phyloP scores from a whole-genome alignment of 441 rosid genomes.

The Euphorbia celastroides region DNA sequence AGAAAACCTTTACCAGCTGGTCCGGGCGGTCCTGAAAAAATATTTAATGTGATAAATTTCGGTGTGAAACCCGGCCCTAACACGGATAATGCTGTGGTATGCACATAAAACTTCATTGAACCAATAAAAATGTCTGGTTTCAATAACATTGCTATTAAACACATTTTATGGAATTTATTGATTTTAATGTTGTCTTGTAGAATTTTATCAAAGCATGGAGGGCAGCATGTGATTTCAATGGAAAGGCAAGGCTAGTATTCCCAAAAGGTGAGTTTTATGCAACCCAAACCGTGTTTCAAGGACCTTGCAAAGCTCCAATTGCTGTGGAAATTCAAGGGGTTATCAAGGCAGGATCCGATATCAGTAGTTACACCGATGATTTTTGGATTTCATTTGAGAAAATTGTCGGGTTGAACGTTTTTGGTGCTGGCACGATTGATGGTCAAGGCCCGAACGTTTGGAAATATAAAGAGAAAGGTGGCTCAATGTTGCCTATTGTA shows the following conservation, averaged over 20 bases:
- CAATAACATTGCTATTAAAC: too few species aligned
- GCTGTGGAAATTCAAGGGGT: constrained; percentile 35
- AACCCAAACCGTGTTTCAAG: constrained; percentile 36
- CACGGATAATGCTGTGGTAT: constrained; percentile 34
- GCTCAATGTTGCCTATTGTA: constrained; percentile 41
- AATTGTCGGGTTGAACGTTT: constrained; percentile 33
- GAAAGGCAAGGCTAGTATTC: constrained; percentile 37
- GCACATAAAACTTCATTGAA: too few species aligned
- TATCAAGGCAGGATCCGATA: constrained; percentile 35
- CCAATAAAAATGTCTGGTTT: too few species aligned
- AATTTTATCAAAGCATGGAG: constrained; percentile 36
- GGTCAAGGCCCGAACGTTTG: constrained; percentile 52
- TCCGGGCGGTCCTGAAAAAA: constrained; percentile 23
- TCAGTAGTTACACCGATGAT: constrained; percentile 28
- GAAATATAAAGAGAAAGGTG: constrained; percentile 27
- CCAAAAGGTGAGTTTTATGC: constrained; percentile 39
- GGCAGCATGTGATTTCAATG: constrained; percentile 35
- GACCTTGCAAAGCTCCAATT: constrained; percentile 44
- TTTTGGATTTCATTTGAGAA: constrained; percentile 40
- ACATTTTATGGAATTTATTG: too few species aligned
- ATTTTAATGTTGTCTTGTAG: constrained; percentile 17
- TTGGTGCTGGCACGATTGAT: constrained; percentile 42
- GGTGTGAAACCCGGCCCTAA: constrained; percentile 40
- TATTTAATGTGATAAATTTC: constrained; percentile 36
- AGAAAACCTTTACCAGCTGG: background rate